Evolutionary conservation across 192 early-diverging fungal species (phyloP), one percentile per base, ranked within the genome.

Genomic region (Radiomyces spectabilis): DNA sequence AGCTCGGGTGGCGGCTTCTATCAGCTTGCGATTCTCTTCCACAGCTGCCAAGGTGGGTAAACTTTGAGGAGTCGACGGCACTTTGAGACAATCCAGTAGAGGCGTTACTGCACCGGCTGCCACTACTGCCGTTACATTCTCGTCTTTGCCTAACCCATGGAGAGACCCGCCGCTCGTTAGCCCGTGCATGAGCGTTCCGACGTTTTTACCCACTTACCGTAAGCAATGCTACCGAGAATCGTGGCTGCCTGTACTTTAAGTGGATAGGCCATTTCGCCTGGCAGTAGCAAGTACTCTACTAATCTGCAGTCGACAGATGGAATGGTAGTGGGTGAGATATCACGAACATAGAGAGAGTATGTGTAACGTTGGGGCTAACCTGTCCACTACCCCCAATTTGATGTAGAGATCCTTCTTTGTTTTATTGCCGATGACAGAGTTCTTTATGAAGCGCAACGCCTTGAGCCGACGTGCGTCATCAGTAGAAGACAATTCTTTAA

Each of bases 351-450:
- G n/a, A n/a, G n/a, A n/a, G n/a, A n/a, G n/a, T n/a, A n/a, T n/a
- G n/a, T n/a, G n/a, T n/a, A n/a, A n/a, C n/a, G n/a, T n/a, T n/a
- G n/a, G n/a, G n/a, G n/a, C 35, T 33, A 66, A 80, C 79, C 75
- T 75, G n/a, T 83, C 66, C 25, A 84, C 71, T 27, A 86, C 68
- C 26, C 80, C 80, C 16, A 81, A 66, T 30, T 74, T 57, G 32
- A 81, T 72, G 46, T 87, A 92, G 22, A 86, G 68, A 38, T 80
- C 78, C 69, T 92, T 92, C 57, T 88, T 88, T 15, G 85, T 85
- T 43, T 73, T 76, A 58, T 88, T 90, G 43, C 89, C 89, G 65
- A 92, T 92, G 40, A 88, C 76, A 38, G 76, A 69, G 52, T 92
- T 92, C 63, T 89, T 92, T 59, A 92, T 88, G 61, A 82, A 84